phyloP scores from a whole-genome alignment of 1,284 basidiomycete species.

The Ceratobasidium sp. region DNA sequence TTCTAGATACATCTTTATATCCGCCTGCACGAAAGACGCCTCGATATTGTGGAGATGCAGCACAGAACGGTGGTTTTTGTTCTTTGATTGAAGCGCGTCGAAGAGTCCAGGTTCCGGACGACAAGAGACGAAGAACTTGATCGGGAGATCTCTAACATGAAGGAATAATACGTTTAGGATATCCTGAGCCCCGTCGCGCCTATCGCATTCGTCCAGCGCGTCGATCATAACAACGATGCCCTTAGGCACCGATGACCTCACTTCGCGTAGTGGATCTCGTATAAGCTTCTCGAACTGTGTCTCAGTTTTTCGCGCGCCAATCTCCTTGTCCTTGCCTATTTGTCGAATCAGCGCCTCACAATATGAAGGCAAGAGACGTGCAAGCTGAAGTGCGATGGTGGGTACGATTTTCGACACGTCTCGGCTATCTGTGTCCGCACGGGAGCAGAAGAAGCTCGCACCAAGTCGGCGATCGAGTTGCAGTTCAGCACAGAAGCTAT shows the following conservation, averaged over 20 bases:
- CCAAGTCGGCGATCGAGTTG: conserved; percentile 45
- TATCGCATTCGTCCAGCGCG: conserved; percentile 54
- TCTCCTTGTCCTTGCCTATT: conserved; percentile 41
- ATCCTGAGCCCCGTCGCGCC: background rate
- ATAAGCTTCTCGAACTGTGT: conserved; percentile 47
- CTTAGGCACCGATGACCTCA: background rate
- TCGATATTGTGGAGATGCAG: conserved; percentile 25
- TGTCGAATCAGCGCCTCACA: background rate
- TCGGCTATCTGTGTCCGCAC: conserved; percentile 47
- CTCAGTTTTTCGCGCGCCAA: conserved; percentile 46
- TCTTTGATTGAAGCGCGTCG: background rate
- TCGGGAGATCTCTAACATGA: conserved; percentile 48
- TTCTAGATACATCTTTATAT: conserved; percentile 6
- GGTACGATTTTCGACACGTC: conserved; percentile 45
- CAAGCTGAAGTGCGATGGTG: conserved; percentile 50
- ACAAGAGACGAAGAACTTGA: conserved; percentile 53
- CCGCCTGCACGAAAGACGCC: conserved; percentile 4
- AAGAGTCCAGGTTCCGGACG: conserved; percentile 47
- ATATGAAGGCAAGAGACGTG: conserved; percentile 34
- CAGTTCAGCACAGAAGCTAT: conserved; percentile 46
- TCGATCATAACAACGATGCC: conserved; percentile 47
- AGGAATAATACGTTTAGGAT: conserved; percentile 48
- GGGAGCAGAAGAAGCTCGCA: conserved; percentile 51
- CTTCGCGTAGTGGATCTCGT: conserved; percentile 1
- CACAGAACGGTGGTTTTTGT: background rate